These are phyloP conservation scores for Phyllosticta paracitricarpa DNA, from an alignment of 2,329 filamentous ascomycete genomes.

Conservation along the genomic window DNA sequence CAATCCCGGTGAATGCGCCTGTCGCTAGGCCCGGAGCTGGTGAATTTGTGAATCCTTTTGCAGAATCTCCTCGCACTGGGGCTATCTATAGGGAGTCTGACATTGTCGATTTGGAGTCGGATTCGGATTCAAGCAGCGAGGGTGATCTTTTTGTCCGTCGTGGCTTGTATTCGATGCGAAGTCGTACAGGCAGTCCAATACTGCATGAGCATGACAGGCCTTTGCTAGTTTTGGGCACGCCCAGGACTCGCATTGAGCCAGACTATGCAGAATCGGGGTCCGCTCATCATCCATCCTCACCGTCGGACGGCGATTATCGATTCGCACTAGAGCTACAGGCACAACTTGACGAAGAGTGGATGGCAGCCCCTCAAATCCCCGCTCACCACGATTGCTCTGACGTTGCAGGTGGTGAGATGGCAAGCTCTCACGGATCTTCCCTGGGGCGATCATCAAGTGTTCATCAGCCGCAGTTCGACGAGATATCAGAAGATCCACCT, in stretches of 20 bases:
- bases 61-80: not conserved
- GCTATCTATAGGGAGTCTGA: not conserved
- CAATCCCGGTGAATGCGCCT: not conserved
- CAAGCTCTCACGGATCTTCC: not conserved
- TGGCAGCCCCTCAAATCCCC: not conserved
- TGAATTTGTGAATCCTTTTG: not conserved
- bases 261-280: not conserved
- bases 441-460: not conserved
- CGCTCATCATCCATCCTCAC: not conserved
- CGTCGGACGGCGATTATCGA: not conserved
- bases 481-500: not conserved
- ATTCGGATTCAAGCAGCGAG: not conserved
- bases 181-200: not conserved
- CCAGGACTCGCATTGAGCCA: not conserved
- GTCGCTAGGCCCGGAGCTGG: not conserved
- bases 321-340: not conserved
- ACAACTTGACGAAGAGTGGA: not conserved
- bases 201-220: too few relatives aligned
- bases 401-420: not conserved
- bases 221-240: not conserved
- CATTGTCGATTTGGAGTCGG: not conserved
- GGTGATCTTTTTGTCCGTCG: not conserved
- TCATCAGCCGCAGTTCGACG: not conserved
- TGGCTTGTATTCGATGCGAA: not conserved
- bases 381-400: not conserved